Percentiles rank a stretch among this genome's conserved stretches.
Evolutionary conservation across 2,329 filamentous ascomycete genomes (phyloP).

Genomic region (Aulographum hederae): DNA sequence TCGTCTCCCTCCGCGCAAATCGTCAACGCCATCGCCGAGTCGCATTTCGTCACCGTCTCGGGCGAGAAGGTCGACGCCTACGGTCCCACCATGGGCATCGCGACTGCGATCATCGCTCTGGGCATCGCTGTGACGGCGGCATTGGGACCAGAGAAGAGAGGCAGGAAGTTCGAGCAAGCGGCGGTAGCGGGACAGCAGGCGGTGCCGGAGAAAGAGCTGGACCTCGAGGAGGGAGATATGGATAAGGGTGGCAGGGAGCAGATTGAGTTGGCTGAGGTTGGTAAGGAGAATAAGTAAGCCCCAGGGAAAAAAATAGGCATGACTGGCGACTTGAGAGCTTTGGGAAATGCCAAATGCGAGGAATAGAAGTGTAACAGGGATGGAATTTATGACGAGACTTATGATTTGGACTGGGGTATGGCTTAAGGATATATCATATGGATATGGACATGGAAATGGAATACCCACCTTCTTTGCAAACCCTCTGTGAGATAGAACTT

Average conservation of each 20-base stretch:
- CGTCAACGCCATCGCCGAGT: constrained; percentile 56
- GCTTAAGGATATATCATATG: too few relatives aligned
- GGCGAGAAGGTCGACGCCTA: constrained; percentile 49
- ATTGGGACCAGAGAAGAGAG: constrained; percentile 57
- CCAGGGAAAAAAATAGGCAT: too few relatives aligned
- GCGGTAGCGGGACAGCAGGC: constrained; percentile 27
- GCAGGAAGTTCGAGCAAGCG: constrained; percentile 47
- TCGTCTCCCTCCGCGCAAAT: constrained; percentile 55
- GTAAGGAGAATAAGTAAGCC: too few relatives aligned
- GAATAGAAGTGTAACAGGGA: too few relatives aligned
- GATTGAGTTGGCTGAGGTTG: not conserved
- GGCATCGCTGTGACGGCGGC: constrained; percentile 52
- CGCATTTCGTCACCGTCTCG: constrained; percentile 33
- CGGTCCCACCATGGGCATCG: constrained; percentile 57
- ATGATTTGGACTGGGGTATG: too few relatives aligned
- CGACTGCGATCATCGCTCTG: constrained; percentile 55
- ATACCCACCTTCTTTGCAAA: too few relatives aligned
- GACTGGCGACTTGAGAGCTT: too few relatives aligned
- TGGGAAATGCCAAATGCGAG: too few relatives aligned
- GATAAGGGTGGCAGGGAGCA: not conserved
- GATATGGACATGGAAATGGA: too few relatives aligned
- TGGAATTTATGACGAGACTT: too few relatives aligned
- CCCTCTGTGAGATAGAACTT: too few relatives aligned
- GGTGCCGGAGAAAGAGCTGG: constrained; percentile 5
- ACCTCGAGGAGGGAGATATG: constrained; percentile 6